Base-by-base conservation (phyloP, 148 eudicot species). In the Bassia scoparia region DNA sequence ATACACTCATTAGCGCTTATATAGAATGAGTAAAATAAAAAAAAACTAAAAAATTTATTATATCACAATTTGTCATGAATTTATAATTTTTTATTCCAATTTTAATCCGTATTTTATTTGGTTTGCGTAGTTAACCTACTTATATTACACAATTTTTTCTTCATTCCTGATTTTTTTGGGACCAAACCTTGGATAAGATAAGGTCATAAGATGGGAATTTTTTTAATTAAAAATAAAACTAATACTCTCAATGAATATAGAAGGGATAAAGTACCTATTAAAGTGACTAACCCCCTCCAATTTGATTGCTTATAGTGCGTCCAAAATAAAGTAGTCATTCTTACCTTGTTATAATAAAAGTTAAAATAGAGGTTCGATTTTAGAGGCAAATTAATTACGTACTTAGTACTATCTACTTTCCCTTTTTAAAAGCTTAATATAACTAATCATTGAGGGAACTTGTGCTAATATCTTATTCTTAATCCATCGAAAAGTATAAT, bases 261-360 rank as follows among this genome's bases (percentile, higher is more conserved):
- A 77, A 78, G 77, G 81, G 73, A 78, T 78, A 78, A 78, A 78
- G 81, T 73, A 55, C 5, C n/a, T n/a, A n/a, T 73, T 78, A 78
- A 78, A 78, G 81, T 73, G 70, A 55, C 5, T 64, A 65, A 68
- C 34, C 58, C 53, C 18, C 41, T 16, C 10, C 26, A 70, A 55
- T 50, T 77, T 64, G 72, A 59, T 72, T 6, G 58, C 34, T 60
- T n/a, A n/a, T 60, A 68, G 74, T 73, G 77, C 63, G 30, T 66
- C 30, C 52, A 73, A 67, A 49, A 10, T 23, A 29, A 37, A 35
- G 16, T 21, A 38, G 15, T 56, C 61, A 12, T 58, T 6, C 62
- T 27, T 10, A 21, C 16, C 34, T 29, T 58, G 18, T 26, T 58
- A 65, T 23, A 20, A 43, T 41, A n/a, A 24, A 24, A 43, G 20